These are phyloP conservation scores for Thinopyrum elongatum DNA, from an alignment of 176 grass and related monocot species.

Conservation along the genomic window DNA sequence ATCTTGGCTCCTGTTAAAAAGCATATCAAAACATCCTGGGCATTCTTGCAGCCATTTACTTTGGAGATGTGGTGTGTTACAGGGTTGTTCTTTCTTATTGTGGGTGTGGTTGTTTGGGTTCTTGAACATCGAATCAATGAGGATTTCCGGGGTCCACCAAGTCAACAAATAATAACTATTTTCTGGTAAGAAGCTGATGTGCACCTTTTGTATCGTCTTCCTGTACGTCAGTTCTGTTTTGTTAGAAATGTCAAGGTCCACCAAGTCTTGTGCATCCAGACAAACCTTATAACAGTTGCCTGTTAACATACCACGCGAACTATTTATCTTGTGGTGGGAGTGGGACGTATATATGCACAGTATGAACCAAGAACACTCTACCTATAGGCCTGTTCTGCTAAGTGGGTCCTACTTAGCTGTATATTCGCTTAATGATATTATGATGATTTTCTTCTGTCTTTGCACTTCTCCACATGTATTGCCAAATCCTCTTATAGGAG, in stretches of 20 bases:
- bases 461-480: neutral
- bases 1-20: constrained; percentile 72
- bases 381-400: too few species aligned
- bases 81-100: constrained; percentile 65
- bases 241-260: neutral
- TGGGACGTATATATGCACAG: neutral
- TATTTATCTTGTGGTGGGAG: neutral
- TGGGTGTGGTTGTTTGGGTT: constrained; percentile 87
- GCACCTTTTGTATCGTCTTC: neutral
- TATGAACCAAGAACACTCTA: neutral
- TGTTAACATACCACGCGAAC: neutral
- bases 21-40: constrained; percentile 68
- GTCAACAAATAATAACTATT: constrained; percentile 75
- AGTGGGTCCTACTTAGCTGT: too few species aligned
- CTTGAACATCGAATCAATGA: constrained; percentile 95
- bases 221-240: neutral
- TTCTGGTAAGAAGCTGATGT: constrained; percentile 61
- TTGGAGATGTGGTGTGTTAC: constrained; percentile 86
- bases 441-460: neutral
- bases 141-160: constrained; percentile 75
- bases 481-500: neutral
- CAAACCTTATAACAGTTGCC: neutral
- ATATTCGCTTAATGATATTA: neutral
- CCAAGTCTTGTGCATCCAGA: neutral
- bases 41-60: constrained; percentile 88